Conservation (phyloP, 257 asterid species). For the Solanum ossicruentum region DNA sequence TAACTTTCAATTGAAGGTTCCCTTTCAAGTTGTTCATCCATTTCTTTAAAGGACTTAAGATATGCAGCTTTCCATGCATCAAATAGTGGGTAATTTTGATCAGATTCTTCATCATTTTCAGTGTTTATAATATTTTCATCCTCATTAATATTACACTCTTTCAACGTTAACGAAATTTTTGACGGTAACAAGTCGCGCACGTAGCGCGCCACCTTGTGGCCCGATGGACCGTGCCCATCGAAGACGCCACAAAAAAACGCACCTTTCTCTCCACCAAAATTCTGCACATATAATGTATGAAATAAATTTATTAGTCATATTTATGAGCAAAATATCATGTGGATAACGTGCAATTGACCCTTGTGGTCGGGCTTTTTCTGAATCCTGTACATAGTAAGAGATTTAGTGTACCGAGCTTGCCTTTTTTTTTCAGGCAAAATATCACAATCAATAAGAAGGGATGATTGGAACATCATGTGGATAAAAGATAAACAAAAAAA, state of each 20-base stretch:
- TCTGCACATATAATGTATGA: constrained; percentile 14
- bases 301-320: background rate
- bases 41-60: constrained; percentile 37
- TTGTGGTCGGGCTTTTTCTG: too few species aligned
- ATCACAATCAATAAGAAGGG: background rate
- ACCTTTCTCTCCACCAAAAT: constrained; percentile 63
- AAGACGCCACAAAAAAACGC: constrained; percentile 60
- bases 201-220: constrained; percentile 65
- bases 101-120: background rate
- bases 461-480: background rate
- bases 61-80: constrained; percentile 48
- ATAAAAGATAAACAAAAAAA: background rate
- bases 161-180: constrained; percentile 36
- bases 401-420: too few species aligned
- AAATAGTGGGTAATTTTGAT: constrained; percentile 21
- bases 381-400: too few species aligned
- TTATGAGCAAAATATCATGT: background rate
- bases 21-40: constrained; percentile 55
- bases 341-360: too few species aligned
- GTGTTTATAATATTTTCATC: background rate
- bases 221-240: constrained; percentile 91
- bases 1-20: constrained; percentile 51
- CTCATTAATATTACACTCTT: background rate
- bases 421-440: background rate
- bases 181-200: constrained; percentile 60